A percentile compares a stretch with the other conserved stretches of the same genome.
Evolutionary conservation across 2,329 filamentous ascomycete species (phyloP).

Genomic region (Chaetomiaceae sp.): DNA sequence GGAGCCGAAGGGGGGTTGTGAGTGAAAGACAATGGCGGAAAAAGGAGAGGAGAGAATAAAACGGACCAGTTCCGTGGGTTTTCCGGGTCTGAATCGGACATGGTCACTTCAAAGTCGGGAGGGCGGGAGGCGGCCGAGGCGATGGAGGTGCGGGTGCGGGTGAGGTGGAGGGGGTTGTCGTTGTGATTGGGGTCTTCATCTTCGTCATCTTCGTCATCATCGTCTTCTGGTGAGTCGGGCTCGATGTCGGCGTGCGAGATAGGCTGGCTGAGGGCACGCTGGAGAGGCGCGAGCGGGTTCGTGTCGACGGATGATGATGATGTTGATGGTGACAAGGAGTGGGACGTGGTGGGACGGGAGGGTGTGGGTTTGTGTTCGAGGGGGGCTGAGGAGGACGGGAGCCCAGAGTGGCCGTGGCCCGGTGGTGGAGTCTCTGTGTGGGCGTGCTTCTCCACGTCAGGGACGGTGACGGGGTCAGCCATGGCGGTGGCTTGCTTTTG

Average conservation of each 20-base stretch:
- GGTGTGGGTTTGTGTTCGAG: background rate
- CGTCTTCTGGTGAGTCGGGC: background rate
- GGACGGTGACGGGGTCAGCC: too few species aligned
- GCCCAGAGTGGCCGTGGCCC: background rate
- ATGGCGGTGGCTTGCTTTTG: background rate
- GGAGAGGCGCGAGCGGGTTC: conserved; percentile 12
- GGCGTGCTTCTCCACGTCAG: background rate
- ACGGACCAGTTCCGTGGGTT: conserved; percentile 61
- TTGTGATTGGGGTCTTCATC: conserved; percentile 5
- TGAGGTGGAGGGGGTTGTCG: conserved; percentile 32
- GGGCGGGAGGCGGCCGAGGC: conserved; percentile 36
- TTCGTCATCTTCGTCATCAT: conserved; percentile 1
- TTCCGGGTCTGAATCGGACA: conserved; percentile 53
- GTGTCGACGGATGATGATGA: conserved; percentile 6
- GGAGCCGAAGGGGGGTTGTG: too few species aligned
- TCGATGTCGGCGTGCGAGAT: conserved; percentile 5
- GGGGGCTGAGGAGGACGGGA: background rate
- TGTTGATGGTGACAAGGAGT: too few species aligned
- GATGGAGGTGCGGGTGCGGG: conserved; percentile 37
- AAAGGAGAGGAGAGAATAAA: background rate
- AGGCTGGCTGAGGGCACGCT: conserved; percentile 7
- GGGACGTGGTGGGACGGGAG: background rate
- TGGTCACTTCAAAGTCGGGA: conserved; percentile 64
- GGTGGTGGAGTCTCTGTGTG: background rate
- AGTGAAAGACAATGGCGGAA: background rate